Evolutionary conservation across 2,329 filamentous ascomycete species (phyloP), one percentile per base, ranked within the genome.

Genomic region (Peltaster fructicola): DNA sequence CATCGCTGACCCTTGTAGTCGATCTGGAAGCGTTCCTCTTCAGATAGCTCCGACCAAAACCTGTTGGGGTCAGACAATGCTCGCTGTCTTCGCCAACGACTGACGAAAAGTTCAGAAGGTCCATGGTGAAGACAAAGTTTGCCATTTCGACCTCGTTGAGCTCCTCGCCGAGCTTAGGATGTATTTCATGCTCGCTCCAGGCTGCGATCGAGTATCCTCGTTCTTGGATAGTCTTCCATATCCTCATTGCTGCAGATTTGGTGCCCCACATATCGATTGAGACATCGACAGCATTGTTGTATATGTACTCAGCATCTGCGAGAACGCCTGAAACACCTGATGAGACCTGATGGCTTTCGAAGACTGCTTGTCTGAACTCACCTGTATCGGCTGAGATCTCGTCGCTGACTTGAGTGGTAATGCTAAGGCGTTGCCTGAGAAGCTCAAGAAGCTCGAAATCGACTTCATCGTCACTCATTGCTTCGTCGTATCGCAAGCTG

Each of bases 91-190:
- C 12, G 11, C 9, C 9, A n/a, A n/a, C n/a, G n/a, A 26, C 37
- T 20, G 23, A 43, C 30, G 41, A 90, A 47, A 95, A 98, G 48
- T 98, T 98, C 24, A 98, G 57, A 14, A 98, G 52, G 48, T 98
- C 88, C 81, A 98, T 91, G 11, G 79, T 81, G 48, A 98, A 95
- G 41, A 98, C 85, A 47, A 98, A 95, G 34, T 79, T 74, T 12
- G 91, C 69, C 10, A 45, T 37, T 10, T 43, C 44, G 3, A 43
- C 25, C 14, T 47, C 44, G 5, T 32, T 31, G 14, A 45, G 43
- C 7, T 40, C 43, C 22, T 45, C 37, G 8, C 32, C 34, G 12
- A 33, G 20, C 48, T 84, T 77, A 2, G 88, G 88, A 43, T 98
- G 88, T 18, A 98, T 59, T 46, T 88, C 78, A 50, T 95, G 82